Evolutionary conservation across 176 grass and related monocot species (phyloP), one percentile per base, ranked within the genome.

Genomic region (Musa beccarii): DNA sequence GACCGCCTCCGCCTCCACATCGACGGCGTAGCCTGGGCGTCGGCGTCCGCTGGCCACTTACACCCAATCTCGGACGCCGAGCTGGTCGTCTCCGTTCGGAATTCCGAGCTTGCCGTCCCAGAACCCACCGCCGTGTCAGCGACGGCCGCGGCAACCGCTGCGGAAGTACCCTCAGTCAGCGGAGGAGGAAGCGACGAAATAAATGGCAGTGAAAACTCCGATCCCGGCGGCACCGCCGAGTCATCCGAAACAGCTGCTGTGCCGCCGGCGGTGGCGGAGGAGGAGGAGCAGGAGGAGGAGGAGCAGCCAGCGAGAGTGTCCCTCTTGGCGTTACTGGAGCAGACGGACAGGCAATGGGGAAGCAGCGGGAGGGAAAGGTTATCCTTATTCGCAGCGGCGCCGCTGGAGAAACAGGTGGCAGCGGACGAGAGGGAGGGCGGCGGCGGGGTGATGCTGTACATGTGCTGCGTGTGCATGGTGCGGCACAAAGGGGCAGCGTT

Each of bases 321-420:
- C 0, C 72, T 97, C 24, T 93, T 97, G 88, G 66, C 90, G 52
- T 62, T 97, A 53, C 76, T 97, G 21, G 94, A 87, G 68, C 88
- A 90, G 65, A 73, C 89, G 13, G 89, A 92, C 79, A 75, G 66
- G 51, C 87, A 88, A 24, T 96, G 93, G 89, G 79, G 76, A 43
- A 57, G 57, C 50, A 70, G 68, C 17, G 77, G 66, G 10, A 54
- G 24, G 0, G 76, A 56, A 15, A 5, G 9, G 52, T 5, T 28
- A 53, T 49, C 75, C 4, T 43, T 43, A 5, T 29, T 24, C 34
- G n/a, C 24, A n/a, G 2, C 52, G 51, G 52, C 0, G 77, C 74
- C 0, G 81, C 80, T 0, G 73, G 81, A 16, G 77, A 43, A 43
- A 43, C 79, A 0, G 72, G 78, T 12, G 52, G 59, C 2, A 52